A percentile compares a stretch with the other conserved stretches of the same genome.
phyloP scores from a whole-genome alignment of 306 rosid species.

The Sindora glabra region DNA sequence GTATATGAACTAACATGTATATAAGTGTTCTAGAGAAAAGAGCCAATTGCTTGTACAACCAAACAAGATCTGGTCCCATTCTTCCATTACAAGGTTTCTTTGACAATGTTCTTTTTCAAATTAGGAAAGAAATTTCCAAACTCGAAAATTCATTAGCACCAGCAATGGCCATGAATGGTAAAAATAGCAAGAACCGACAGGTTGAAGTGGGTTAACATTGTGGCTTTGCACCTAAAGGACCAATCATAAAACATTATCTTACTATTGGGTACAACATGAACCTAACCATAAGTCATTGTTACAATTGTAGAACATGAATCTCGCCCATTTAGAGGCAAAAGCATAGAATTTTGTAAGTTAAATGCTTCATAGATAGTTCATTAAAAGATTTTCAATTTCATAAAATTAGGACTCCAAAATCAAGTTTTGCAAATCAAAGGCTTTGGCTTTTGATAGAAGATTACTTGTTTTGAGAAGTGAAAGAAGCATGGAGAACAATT shows the following conservation, averaged over 20 bases:
- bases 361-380: slow-evolving; percentile 63
- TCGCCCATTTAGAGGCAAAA: slow-evolving; percentile 63
- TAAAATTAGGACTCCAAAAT: slow-evolving; percentile 68
- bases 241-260: slow-evolving; percentile 85
- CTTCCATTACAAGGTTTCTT: slow-evolving; percentile 61
- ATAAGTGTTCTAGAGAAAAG: slow-evolving; percentile 48
- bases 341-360: slow-evolving; percentile 56
- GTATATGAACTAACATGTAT: too few species aligned
- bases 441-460: slow-evolving; percentile 75
- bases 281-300: slow-evolving; percentile 52
- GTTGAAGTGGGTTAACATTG: slow-evolving; percentile 67
- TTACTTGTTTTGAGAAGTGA: slow-evolving; percentile 86
- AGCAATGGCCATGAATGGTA: slow-evolving; percentile 52
- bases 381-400: slow-evolving; percentile 56
- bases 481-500: slow-evolving; percentile 70
- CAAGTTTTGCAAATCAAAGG: slow-evolving; percentile 64
- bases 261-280: slow-evolving; percentile 83
- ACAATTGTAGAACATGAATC: slow-evolving; percentile 67
- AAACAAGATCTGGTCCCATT: slow-evolving; percentile 76
- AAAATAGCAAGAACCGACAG: slow-evolving; percentile 78
- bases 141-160: slow-evolving; percentile 96
- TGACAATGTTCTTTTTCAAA: slow-evolving; percentile 39
- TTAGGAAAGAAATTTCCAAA: slow-evolving; percentile 69
- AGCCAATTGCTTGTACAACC: slow-evolving; percentile 79
- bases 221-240: slow-evolving; percentile 73